Conservation (phyloP, 2,329 filamentous ascomycete species). For the Colletotrichum chlorophyti region DNA sequence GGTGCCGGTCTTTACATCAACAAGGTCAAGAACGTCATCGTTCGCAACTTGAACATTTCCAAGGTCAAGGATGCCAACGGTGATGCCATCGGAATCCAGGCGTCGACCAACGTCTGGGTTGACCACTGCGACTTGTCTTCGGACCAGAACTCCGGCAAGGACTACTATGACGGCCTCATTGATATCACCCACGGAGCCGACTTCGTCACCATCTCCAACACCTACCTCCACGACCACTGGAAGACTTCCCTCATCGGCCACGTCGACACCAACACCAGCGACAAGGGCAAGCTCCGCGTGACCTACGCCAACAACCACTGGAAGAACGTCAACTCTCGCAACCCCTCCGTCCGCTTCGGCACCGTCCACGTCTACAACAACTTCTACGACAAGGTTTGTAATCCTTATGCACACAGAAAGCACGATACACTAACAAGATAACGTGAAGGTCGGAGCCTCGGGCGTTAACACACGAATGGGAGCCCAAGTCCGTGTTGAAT, state of each 20-base stretch:
- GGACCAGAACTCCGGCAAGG: slow-evolving; percentile 66
- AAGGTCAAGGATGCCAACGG: slow-evolving; percentile 63
- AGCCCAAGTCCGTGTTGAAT: slow-evolving; percentile 63
- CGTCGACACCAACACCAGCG: slow-evolving; percentile 61
- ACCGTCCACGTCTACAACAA: slow-evolving; percentile 68
- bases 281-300: slow-evolving; percentile 66
- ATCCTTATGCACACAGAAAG: no score
- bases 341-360: slow-evolving; percentile 69
- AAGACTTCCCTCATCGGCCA: slow-evolving; percentile 67
- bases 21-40: slow-evolving; percentile 62
- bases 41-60: slow-evolving; percentile 66
- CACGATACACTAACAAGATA: no score
- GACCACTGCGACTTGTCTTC: slow-evolving; percentile 73
- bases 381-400: slow-evolving; percentile 34
- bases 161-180: slow-evolving; percentile 72
- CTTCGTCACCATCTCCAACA: slow-evolving; percentile 60
- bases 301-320: slow-evolving; percentile 74
- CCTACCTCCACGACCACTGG: slow-evolving; percentile 54
- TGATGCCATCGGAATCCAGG: slow-evolving; percentile 66
- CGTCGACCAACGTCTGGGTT: slow-evolving; percentile 67
- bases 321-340: slow-evolving; percentile 68
- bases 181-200: slow-evolving; percentile 69
- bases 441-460: slow-evolving; percentile 40
- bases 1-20: slow-evolving; percentile 61
- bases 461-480: slow-evolving; percentile 63